Percentiles rank a stretch among this genome's conserved stretches.
Conservation (phyloP, 345 rosid genomes). For the Eucalyptus rudis region DNA sequence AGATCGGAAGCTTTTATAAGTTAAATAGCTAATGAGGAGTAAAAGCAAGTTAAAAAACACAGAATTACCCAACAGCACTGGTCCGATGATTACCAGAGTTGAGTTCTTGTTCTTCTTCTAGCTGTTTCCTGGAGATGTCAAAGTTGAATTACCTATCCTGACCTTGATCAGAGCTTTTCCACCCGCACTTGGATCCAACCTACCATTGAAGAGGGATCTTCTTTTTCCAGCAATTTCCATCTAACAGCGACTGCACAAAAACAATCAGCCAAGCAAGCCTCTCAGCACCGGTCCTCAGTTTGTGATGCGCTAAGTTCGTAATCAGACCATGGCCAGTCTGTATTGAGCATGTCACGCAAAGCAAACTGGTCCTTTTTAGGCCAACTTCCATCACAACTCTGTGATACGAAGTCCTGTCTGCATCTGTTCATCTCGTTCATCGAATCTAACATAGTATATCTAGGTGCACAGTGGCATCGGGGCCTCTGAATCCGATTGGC, state of each 20-base stretch:
- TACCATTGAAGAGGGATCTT: conserved; percentile 27
- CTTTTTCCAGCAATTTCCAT: conserved; percentile 36
- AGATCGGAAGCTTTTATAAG: background rate
- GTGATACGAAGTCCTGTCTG: conserved; percentile 9
- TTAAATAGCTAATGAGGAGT: background rate
- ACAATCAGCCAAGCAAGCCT: conserved; percentile 35
- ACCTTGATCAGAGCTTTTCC: conserved; percentile 19
- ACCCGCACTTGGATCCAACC: background rate
- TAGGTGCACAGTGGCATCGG: conserved; percentile 25
- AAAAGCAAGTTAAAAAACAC: background rate
- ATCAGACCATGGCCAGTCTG: conserved; percentile 17
- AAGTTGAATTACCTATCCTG: background rate
- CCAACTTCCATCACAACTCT: conserved; percentile 6
- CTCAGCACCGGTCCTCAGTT: background rate
- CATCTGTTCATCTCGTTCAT: conserved; percentile 22
- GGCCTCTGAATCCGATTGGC: conserved; percentile 1
- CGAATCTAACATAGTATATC: conserved; percentile 16
- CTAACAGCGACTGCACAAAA: conserved; percentile 27
- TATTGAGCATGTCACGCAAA: background rate
- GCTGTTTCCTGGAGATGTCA: background rate
- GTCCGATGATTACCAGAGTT: background rate
- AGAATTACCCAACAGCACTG: background rate
- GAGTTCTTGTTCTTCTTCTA: background rate
- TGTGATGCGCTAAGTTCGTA: background rate
- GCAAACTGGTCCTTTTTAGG: conserved; percentile 1